A percentile compares a stretch with the other conserved stretches of the same genome.
Evolutionary conservation across 2,329 filamentous ascomycete genomes (phyloP).

Genomic region (Arthrobotrys megalospora): DNA sequence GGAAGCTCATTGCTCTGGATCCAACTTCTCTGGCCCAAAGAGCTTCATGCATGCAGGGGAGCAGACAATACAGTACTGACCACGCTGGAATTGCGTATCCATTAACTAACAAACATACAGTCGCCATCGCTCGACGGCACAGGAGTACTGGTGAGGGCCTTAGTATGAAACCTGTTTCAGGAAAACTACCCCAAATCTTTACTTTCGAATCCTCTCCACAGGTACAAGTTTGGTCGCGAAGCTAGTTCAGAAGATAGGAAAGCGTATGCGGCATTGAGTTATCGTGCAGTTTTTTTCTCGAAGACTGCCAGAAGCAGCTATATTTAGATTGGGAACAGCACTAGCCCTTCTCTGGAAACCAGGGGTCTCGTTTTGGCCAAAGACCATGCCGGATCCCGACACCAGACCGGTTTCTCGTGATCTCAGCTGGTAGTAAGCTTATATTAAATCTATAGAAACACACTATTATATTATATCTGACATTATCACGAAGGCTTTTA

Average conservation of each 20-base stretch:
- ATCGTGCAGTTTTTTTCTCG: slow-evolving; percentile 31
- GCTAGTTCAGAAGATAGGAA: background rate
- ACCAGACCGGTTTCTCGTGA: no score
- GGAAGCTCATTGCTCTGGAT: slow-evolving; percentile 18
- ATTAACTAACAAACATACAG: background rate
- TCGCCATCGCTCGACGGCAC: slow-evolving; percentile 33
- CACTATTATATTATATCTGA: no score
- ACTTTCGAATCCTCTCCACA: background rate
- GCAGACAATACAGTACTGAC: background rate
- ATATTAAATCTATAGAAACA: no score
- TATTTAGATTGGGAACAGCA: slow-evolving; percentile 35
- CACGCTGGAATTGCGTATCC: slow-evolving; percentile 3
- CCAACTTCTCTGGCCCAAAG: background rate
- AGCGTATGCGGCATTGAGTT: slow-evolving; percentile 1
- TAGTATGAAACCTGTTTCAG: slow-evolving; percentile 57
- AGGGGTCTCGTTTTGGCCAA: slow-evolving; percentile 24
- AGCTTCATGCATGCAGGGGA: slow-evolving; percentile 47
- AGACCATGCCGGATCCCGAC: background rate
- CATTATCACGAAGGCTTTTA: no score
- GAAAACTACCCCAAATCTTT: slow-evolving; percentile 20
- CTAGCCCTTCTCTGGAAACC: background rate
- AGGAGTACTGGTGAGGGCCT: slow-evolving; percentile 4
- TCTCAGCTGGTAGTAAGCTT: no score
- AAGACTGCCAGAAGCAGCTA: slow-evolving; percentile 53
- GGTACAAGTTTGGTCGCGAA: background rate